Evolutionary conservation across 2,329 filamentous ascomycete species (phyloP).

Genomic region (Lecanicillium sp.): DNA sequence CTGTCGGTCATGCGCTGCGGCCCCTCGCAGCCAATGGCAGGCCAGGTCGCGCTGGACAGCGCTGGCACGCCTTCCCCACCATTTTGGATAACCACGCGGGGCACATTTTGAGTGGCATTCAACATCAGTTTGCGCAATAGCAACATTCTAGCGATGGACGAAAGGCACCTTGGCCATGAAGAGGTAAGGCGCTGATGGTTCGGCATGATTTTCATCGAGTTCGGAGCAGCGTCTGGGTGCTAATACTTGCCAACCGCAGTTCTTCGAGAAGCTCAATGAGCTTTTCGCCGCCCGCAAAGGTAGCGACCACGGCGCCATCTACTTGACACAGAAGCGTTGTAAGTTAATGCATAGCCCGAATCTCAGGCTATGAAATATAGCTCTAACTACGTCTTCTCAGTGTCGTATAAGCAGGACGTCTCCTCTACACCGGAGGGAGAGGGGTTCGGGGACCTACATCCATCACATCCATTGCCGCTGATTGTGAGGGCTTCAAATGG

Average conservation of each 20-base stretch:
- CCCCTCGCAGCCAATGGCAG: no score
- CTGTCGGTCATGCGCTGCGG: not conserved
- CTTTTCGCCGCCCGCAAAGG: conserved; percentile 61
- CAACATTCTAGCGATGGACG: conserved; percentile 15
- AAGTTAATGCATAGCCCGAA: conserved; percentile 25
- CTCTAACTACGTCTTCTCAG: conserved; percentile 18
- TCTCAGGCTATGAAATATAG: no score
- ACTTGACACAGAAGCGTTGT: conserved; percentile 72
- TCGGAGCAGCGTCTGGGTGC: not conserved
- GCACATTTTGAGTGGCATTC: conserved; percentile 7
- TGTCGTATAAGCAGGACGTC: conserved; percentile 35
- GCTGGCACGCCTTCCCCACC: no score
- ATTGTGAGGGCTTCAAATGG: conserved; percentile 82
- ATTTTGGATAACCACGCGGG: not conserved
- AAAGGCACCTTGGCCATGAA: conserved; percentile 27
- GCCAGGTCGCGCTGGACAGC: no score
- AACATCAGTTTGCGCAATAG: no score
- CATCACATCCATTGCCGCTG: conserved; percentile 56
- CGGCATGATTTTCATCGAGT: conserved; percentile 2
- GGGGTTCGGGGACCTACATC: conserved; percentile 52
- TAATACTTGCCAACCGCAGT: conserved; percentile 38
- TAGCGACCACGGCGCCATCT: conserved; percentile 66
- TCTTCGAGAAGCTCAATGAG: conserved; percentile 61
- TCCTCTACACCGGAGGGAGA: conserved; percentile 36
- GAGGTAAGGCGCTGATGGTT: conserved; percentile 22